Conservation (phyloP, 768 basidiomycete genomes). For the Mrakia blollopis region DNA sequence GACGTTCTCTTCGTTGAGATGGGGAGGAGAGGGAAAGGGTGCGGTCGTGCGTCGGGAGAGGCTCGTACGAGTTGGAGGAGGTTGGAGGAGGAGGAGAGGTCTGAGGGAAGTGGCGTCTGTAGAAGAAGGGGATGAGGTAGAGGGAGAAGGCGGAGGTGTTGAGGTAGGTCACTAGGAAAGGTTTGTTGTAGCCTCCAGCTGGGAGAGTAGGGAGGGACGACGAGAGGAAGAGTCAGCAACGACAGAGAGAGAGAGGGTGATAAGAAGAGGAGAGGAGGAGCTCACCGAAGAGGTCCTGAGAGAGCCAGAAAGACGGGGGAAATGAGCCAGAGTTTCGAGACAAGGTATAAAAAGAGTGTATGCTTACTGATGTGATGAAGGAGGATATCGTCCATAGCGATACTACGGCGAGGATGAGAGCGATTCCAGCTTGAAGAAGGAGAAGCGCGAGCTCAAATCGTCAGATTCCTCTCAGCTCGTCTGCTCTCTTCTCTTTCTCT, state of each 20-base stretch:
- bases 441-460: background rate
- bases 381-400: constrained; percentile 14
- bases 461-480: background rate
- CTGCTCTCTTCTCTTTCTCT: background rate
- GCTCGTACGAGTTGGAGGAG: constrained; percentile 12
- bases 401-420: constrained; percentile 23
- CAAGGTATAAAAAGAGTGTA: too few species aligned
- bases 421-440: constrained; percentile 9
- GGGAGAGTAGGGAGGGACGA: background rate
- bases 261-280: background rate
- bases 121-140: constrained; percentile 64
- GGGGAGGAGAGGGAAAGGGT: background rate
- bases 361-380: constrained; percentile 30
- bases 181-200: constrained; percentile 33
- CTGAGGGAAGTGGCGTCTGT: constrained; percentile 30
- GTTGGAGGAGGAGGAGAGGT: background rate
- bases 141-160: constrained; percentile 83
- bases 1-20: background rate
- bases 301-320: background rate
- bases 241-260: background rate
- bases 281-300: constrained; percentile 31
- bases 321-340: background rate
- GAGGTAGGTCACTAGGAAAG: constrained; percentile 65
- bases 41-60: constrained; percentile 12
- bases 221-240: background rate